Conservation (phyloP, 345 rosid species). For the Populus euphratica region DNA sequence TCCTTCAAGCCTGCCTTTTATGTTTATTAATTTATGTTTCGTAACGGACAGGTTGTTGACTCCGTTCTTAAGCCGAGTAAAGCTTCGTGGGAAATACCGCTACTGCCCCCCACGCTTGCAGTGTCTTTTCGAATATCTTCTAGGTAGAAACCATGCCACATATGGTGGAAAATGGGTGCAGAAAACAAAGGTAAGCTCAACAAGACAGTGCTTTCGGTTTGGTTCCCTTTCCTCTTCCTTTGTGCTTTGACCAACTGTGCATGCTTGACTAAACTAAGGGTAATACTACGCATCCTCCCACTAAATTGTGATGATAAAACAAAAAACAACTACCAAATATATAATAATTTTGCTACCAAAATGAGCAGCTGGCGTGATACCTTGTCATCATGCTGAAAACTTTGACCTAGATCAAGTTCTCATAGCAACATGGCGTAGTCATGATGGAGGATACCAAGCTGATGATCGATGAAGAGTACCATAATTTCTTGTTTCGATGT, state of each 20-base stretch:
- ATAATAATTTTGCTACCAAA: too few species aligned
- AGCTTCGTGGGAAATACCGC: background rate
- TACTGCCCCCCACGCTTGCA: background rate
- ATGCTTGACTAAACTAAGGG: background rate
- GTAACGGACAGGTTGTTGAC: constrained; percentile 17
- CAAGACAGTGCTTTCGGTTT: constrained; percentile 14
- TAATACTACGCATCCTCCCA: background rate
- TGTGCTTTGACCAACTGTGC: constrained; percentile 5
- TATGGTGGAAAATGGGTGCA: constrained; percentile 22
- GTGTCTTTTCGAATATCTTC: background rate
- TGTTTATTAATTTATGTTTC: background rate
- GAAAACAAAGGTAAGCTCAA: constrained; percentile 13
- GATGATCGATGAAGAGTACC: too few species aligned
- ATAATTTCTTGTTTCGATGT: too few species aligned
- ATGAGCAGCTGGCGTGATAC: background rate
- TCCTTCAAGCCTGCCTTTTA: constrained; percentile 20
- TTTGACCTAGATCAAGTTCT: background rate
- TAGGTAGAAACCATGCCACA: constrained; percentile 28
- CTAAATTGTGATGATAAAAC: background rate
- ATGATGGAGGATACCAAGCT: too few species aligned
- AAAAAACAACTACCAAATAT: background rate
- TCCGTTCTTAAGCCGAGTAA: constrained; percentile 19
- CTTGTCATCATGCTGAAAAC: background rate
- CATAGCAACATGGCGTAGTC: background rate
- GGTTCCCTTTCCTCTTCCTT: constrained; percentile 3